phyloP scores from a whole-genome alignment of 169 alveolate genomes.

The Cryptosporidium bovis region DNA sequence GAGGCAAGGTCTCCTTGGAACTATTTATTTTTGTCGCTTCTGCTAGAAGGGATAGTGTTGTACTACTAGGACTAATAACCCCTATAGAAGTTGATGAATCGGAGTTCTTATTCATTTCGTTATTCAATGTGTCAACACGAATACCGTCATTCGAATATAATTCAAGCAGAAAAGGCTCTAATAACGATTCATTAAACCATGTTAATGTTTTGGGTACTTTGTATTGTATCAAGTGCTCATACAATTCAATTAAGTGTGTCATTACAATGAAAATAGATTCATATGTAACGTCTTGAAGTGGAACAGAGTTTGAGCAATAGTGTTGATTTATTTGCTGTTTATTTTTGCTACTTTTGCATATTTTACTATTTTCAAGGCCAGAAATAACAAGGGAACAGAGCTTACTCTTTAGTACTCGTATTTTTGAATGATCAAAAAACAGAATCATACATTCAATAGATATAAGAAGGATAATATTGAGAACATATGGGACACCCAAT shows the following conservation, averaged over 20 bases:
- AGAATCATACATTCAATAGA: slow-evolving; percentile 38
- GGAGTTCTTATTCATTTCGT: neutral
- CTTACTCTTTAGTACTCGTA: slow-evolving; percentile 36
- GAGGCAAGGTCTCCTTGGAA: neutral
- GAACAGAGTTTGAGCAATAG: neutral
- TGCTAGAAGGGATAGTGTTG: slow-evolving; percentile 56
- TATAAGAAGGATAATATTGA: slow-evolving; percentile 45
- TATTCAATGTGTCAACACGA: neutral
- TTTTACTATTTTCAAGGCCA: slow-evolving; percentile 9
- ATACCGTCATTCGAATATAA: slow-evolving; percentile 6
- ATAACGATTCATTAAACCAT: slow-evolving; percentile 66
- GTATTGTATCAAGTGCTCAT: slow-evolving; percentile 32
- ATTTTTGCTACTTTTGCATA: neutral
- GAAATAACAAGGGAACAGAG: slow-evolving; percentile 58
- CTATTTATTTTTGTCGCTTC: slow-evolving; percentile 65
- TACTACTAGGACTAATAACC: slow-evolving; percentile 36
- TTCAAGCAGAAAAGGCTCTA: slow-evolving; percentile 48
- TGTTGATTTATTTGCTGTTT: neutral
- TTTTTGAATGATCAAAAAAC: slow-evolving; percentile 23
- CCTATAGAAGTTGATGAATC: neutral
- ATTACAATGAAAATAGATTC: slow-evolving; percentile 70
- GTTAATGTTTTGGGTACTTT: slow-evolving; percentile 48
- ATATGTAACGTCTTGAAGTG: slow-evolving; percentile 47
- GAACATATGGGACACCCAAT: slow-evolving; percentile 61
- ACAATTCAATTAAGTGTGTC: slow-evolving; percentile 59